phyloP scores from a whole-genome alignment of 2,329 filamentous ascomycete genomes.

The Aureobasidium mangrovei region DNA sequence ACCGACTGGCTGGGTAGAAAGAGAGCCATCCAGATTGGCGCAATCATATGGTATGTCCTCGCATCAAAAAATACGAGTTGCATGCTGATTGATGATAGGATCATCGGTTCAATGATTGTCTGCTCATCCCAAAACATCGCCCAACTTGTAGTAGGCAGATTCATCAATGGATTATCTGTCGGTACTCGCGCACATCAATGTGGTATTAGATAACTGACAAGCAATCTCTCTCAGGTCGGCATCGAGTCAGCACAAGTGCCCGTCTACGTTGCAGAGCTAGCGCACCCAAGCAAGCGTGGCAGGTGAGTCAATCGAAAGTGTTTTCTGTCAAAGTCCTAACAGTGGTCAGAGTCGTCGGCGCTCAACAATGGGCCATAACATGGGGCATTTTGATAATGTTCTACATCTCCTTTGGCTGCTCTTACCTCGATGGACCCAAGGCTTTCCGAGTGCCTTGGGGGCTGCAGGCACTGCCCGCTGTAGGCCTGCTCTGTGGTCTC shows the following conservation, averaged over 20 bases:
- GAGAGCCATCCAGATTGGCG: slow-evolving; percentile 44
- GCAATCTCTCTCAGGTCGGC: slow-evolving; percentile 32
- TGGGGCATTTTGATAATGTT: slow-evolving; percentile 59
- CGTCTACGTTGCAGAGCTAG: slow-evolving; percentile 59
- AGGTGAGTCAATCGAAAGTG: slow-evolving; percentile 27
- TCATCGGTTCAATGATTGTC: slow-evolving; percentile 53
- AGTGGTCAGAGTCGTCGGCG: slow-evolving; percentile 56
- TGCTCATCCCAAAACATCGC: slow-evolving; percentile 55
- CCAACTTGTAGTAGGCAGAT: slow-evolving; percentile 63
- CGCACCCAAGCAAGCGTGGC: slow-evolving; percentile 50
- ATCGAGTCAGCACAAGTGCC: slow-evolving; percentile 63
- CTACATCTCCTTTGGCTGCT: slow-evolving; percentile 44
- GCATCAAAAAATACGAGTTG: background rate
- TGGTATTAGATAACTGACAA: background rate
- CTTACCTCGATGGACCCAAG: slow-evolving; percentile 47
- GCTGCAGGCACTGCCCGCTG: slow-evolving; percentile 37
- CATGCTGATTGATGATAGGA: slow-evolving; percentile 32
- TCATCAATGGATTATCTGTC: slow-evolving; percentile 63
- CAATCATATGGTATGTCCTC: slow-evolving; percentile 21
- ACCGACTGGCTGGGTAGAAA: slow-evolving; percentile 50
- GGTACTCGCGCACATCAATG: too few relatives aligned
- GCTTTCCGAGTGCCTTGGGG: slow-evolving; percentile 57
- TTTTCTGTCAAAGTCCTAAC: too few relatives aligned
- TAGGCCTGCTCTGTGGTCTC: slow-evolving; percentile 35
- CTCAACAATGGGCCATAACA: slow-evolving; percentile 67